phyloP scores from a whole-genome alignment of 2,329 filamentous ascomycete genomes.

The Gaeumannomyces sp. region DNA sequence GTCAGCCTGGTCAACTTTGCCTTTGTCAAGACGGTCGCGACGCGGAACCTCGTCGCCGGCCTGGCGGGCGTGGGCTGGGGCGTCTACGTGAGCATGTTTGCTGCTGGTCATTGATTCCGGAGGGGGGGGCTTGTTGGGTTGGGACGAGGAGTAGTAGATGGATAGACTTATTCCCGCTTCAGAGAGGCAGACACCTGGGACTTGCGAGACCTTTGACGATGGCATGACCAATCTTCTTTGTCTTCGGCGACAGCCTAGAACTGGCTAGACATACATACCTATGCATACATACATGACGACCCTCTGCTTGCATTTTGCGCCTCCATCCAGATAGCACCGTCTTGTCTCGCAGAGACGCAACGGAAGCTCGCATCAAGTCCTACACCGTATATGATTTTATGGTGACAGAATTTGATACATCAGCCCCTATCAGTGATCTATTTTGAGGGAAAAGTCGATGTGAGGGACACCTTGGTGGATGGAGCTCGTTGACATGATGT shows the following conservation, averaged over 20 bases:
- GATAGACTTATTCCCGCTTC: too few relatives aligned
- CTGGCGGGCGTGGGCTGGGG: conserved; percentile 66
- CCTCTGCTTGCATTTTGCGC: too few relatives aligned
- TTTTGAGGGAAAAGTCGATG: conserved; percentile 94
- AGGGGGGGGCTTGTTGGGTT: neutral
- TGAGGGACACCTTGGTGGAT: conserved; percentile 95
- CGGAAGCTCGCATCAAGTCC: neutral
- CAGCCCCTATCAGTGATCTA: conserved; percentile 35
- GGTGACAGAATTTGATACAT: neutral
- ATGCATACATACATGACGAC: neutral
- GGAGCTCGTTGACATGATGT: conserved; percentile 92
- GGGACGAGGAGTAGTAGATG: too few relatives aligned
- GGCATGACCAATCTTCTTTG: too few relatives aligned
- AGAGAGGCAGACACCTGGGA: neutral
- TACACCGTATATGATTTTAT: neutral
- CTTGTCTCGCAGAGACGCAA: neutral
- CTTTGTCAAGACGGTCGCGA: conserved; percentile 56
- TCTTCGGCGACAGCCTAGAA: neutral
- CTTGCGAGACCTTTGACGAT: too few relatives aligned
- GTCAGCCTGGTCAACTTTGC: conserved; percentile 64
- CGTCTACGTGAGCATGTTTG: conserved; percentile 60
- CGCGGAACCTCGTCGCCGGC: conserved; percentile 59
- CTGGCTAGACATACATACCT: neutral
- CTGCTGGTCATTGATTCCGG: conserved; percentile 21
- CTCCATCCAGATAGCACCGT: too few relatives aligned